A percentile compares a stretch with the other conserved stretches of the same genome.
Conservation (phyloP, 2,329 filamentous ascomycete species). For the Drechslerella stenobrocha region DNA sequence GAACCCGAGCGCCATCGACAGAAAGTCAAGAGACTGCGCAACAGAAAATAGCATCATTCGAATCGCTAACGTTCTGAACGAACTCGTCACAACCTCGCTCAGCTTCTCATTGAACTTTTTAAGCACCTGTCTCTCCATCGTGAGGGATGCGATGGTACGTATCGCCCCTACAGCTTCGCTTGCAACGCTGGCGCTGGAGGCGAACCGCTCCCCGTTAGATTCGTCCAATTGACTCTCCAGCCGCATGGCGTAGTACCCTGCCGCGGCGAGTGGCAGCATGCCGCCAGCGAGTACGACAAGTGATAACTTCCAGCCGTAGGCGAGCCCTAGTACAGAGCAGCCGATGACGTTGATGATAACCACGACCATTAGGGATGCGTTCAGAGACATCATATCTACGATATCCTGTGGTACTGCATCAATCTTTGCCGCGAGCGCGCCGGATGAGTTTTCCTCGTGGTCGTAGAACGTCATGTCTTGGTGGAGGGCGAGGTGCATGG, state of each 20-base stretch:
- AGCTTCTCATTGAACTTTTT: conserved; percentile 16
- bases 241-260: conserved; percentile 60
- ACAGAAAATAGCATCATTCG: conserved; percentile 60
- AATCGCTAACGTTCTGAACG: conserved; percentile 20
- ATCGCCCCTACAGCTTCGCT: conserved; percentile 61
- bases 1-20: conserved; percentile 66
- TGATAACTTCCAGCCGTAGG: conserved; percentile 61
- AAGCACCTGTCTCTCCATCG: conserved; percentile 58
- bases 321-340: conserved; percentile 59
- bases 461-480: conserved; percentile 55
- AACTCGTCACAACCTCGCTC: conserved; percentile 32
- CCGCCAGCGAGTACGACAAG: conserved; percentile 59
- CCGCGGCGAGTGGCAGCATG: conserved; percentile 58
- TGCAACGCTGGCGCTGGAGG: conserved; percentile 60
- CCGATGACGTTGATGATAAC: conserved; percentile 59
- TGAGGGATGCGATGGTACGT: conserved; percentile 60
- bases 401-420: conserved; percentile 57
- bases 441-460: conserved; percentile 52
- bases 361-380: conserved; percentile 59
- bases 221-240: conserved; percentile 60
- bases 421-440: conserved; percentile 54
- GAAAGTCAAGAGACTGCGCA: conserved; percentile 65
- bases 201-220: conserved; percentile 58
- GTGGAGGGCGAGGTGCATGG: conserved; percentile 60
- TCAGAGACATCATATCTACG: conserved; percentile 61